Base-by-base conservation (phyloP, 495 filamentous ascomycete species). In the Penicillium silybi region DNA sequence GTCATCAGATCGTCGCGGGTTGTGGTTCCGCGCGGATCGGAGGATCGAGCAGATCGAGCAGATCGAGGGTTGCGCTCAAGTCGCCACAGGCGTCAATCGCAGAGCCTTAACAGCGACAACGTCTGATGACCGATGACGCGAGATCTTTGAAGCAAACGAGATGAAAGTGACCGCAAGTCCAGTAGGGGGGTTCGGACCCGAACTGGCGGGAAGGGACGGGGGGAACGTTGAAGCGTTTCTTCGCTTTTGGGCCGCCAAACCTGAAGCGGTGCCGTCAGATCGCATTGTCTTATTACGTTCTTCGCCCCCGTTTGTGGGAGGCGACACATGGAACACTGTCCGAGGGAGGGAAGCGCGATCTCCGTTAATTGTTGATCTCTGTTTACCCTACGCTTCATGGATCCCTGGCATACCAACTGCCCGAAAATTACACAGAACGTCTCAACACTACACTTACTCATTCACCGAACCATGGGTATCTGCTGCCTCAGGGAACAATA, bases 121-220 rank as follows among this genome's bases (percentile, higher is more conserved):
- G 2, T 11, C 29, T 13, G 26, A 29, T 9, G 29, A 9, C 27
- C 18, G 35, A 0, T 3, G n/a, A 29, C 26, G 23, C 16, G 11
- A 26, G 27, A 19, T 13, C 17, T 15, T 4, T 7, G 73, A 54
- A 71, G 69, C 41, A 10, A 79, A 81, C 43, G 74, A 73, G 18
- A 5, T 49, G 40, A 47, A 55, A 41, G 51, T 43, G 44, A 52
- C 25, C 41, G 10, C 29, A 55, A 26, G 15, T 37, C 29, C 51
- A 39, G 53, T 27, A 58, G n/a, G 48, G 54, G 52, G 41, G 41
- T 38, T 17, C 26, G 41, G 55, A 53, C 42, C 56, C 56, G 53
- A 35, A 44, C 42, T 44, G 23, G 27, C 53, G 59, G 61, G 57
- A 69, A 58, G 54, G 50, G 40, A 61, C 50, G 45, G 20, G 18